Conservation (phyloP, 306 rosid genomes). For the Cucumis hystrix region DNA sequence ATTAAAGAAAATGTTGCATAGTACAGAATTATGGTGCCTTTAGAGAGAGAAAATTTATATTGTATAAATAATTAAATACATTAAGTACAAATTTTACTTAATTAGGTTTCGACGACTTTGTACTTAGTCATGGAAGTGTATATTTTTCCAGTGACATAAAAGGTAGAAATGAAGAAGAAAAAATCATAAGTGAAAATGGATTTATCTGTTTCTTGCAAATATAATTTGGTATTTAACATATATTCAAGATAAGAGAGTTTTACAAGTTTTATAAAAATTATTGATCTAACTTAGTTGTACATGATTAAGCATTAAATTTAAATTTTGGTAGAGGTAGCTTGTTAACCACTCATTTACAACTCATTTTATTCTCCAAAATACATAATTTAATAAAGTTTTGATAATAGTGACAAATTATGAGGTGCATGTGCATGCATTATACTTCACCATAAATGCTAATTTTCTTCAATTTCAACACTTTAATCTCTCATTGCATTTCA, state of each 20-base stretch:
- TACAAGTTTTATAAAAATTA: not conserved
- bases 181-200: not conserved
- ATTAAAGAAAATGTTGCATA: too few species aligned
- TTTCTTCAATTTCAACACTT: not conserved
- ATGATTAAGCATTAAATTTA: not conserved
- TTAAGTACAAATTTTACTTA: too few species aligned
- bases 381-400: not conserved
- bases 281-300: not conserved
- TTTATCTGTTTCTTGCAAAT: not conserved
- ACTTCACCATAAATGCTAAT: not conserved
- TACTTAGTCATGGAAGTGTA: too few species aligned
- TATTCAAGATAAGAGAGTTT: too few species aligned
- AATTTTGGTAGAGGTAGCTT: slow-evolving; percentile 6
- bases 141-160: too few species aligned
- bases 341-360: slow-evolving; percentile 11
- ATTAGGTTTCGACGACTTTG: too few species aligned
- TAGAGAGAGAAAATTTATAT: too few species aligned
- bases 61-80: too few species aligned
- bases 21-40: too few species aligned
- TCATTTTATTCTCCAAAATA: slow-evolving; percentile 9
- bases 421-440: slow-evolving; percentile 15
- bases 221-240: not conserved
- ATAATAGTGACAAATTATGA: not conserved
- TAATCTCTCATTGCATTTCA: not conserved
- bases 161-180: too few species aligned